Percentiles rank a stretch among this genome's conserved stretches.
Conservation (phyloP, 2,329 filamentous ascomycete species). For the Talaromyces atroroseus region DNA sequence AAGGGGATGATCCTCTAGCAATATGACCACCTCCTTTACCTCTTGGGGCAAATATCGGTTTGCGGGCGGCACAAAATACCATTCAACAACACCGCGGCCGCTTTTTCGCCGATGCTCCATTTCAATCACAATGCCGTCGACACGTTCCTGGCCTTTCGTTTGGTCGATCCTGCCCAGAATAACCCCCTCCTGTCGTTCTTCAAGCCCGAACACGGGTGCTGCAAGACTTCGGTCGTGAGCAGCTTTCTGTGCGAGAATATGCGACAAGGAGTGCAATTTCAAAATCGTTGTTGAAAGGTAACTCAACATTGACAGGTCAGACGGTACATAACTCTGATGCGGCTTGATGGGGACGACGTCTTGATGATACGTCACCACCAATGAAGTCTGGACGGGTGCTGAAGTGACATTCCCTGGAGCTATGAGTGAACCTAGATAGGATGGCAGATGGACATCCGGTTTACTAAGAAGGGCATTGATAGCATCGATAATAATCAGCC, state of each 20-base stretch:
- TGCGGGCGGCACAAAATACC: conserved; percentile 52
- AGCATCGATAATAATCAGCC: conserved; percentile 72
- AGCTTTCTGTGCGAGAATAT: conserved; percentile 68
- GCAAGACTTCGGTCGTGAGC: conserved; percentile 69
- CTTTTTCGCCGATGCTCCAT: conserved; percentile 83
- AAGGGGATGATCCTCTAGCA: conserved; percentile 72
- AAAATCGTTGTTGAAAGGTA: conserved; percentile 89
- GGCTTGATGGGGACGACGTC: conserved; percentile 61
- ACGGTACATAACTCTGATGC: conserved; percentile 48
- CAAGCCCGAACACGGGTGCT: conserved; percentile 72
- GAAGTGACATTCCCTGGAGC: conserved; percentile 41
- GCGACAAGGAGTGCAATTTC: conserved; percentile 64
- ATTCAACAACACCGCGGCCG: conserved; percentile 70
- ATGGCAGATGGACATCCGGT: conserved; percentile 53
- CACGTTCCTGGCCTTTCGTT: conserved; percentile 27
- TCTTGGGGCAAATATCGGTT: conserved; percentile 41
- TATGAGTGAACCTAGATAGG: conserved; percentile 66
- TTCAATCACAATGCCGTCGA: conserved; percentile 66
- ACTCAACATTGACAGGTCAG: conserved; percentile 64
- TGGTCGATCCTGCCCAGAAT: conserved; percentile 57
- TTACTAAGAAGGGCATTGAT: conserved; percentile 60
- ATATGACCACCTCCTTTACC: conserved; percentile 47
- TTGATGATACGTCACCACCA: conserved; percentile 75
- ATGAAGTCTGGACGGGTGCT: conserved; percentile 49
- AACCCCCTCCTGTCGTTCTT: conserved; percentile 71